phyloP scores from a whole-genome alignment of 805 yeast genomes.

The Barnettozyma siamensis region DNA sequence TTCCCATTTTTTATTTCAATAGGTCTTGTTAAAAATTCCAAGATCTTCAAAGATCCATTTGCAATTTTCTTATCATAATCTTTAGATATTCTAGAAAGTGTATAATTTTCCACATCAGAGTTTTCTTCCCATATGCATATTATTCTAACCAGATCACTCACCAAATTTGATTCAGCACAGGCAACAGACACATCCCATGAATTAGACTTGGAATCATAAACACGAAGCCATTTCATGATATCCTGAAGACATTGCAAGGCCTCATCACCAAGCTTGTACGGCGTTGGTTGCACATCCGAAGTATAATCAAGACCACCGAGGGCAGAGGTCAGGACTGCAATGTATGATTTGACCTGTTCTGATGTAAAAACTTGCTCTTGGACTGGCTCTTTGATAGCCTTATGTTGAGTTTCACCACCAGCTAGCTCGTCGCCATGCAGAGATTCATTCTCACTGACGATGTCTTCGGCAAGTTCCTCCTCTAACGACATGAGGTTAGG shows the following conservation, averaged over 20 bases:
- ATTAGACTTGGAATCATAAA: conserved; percentile 69
- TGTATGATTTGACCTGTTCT: conserved; percentile 49
- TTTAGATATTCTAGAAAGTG: conserved; percentile 27
- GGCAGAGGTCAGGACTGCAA: conserved; percentile 78
- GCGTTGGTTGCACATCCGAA: conserved; percentile 38
- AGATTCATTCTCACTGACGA: conserved; percentile 6
- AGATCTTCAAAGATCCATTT: conserved; percentile 65
- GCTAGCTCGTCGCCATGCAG: not conserved
- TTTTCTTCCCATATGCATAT: conserved; percentile 64
- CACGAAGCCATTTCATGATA: conserved; percentile 78
- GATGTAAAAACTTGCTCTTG: conserved; percentile 1
- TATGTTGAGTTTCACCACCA: not conserved
- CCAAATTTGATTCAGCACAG: conserved; percentile 72
- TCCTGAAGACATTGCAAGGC: conserved; percentile 72
- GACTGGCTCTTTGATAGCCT: not conserved
- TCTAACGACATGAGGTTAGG: conserved; percentile 11
- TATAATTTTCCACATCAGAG: conserved; percentile 21
- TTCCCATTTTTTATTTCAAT: conserved; percentile 47
- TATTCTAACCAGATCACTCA: conserved; percentile 72
- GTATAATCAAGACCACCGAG: conserved; percentile 84
- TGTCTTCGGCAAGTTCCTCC: conserved; percentile 8
- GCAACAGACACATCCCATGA: conserved; percentile 83
- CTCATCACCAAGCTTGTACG: conserved; percentile 82
- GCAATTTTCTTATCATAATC: conserved; percentile 54
- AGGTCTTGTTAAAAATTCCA: conserved; percentile 88